phyloP scores from a whole-genome alignment of 495 filamentous ascomycete species.

The Podospora anserina region DNA sequence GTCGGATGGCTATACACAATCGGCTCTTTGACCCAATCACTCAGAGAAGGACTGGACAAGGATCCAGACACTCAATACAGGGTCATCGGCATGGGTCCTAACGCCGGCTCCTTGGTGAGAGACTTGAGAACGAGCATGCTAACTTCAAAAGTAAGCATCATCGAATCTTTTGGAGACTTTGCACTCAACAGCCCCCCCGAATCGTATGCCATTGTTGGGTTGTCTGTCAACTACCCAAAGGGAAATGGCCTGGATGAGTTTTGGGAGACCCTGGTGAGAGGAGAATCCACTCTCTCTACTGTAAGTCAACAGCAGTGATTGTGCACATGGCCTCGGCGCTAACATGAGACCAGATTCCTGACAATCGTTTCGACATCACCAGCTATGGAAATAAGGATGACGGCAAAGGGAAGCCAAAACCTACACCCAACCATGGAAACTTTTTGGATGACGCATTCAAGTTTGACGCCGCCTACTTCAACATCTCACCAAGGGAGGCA shows the following conservation, averaged over 20 bases:
- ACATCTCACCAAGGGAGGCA: slow-evolving; percentile 42
- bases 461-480: slow-evolving; percentile 51
- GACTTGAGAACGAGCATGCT: neutral
- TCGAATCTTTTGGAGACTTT: neutral
- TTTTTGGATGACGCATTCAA: slow-evolving; percentile 19
- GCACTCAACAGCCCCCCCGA: neutral
- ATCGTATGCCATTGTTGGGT: slow-evolving; percentile 14
- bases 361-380: neutral
- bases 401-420: neutral
- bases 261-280: slow-evolving; percentile 16
- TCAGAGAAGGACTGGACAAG: neutral
- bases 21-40: neutral
- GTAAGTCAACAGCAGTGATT: neutral
- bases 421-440: neutral
- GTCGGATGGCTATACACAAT: neutral
- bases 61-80: neutral
- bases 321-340: neutral
- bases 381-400: neutral
- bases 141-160: neutral
- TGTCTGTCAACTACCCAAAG: slow-evolving; percentile 12
- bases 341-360: neutral
- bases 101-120: neutral
- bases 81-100: neutral
- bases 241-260: slow-evolving; percentile 14
- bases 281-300: neutral